Conservation (phyloP, 805 yeast genomes). For the Candida sanyiensis region DNA sequence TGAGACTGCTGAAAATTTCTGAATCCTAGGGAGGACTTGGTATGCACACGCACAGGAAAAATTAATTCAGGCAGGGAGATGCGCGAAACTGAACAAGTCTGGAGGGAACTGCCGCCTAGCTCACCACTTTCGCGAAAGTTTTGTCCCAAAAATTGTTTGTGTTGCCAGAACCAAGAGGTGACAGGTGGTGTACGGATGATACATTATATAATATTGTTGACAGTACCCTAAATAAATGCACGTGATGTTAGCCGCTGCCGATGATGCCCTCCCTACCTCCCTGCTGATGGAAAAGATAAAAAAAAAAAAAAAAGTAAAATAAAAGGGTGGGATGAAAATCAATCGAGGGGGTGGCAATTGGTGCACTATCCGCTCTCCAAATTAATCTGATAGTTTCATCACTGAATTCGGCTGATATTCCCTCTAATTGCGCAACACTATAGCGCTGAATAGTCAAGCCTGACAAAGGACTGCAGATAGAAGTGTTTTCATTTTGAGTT, state of each 20-base stretch:
- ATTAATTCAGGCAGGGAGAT: background rate
- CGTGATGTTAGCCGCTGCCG: no score
- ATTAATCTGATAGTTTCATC: no score
- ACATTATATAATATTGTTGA: no score
- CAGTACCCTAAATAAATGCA: no score
- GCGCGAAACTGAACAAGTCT: background rate
- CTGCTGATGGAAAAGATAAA: constrained; percentile 7
- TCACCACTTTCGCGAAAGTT: background rate
- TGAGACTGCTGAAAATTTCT: constrained; percentile 15
- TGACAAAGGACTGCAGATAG: no score
- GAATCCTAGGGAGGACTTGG: background rate
- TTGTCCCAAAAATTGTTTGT: background rate
- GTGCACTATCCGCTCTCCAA: no score
- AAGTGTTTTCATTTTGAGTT: background rate
- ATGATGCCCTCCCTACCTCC: no score
- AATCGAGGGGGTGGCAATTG: no score
- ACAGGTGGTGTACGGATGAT: constrained; percentile 1
- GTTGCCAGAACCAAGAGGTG: background rate
- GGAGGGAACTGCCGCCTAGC: background rate
- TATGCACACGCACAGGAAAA: constrained; percentile 5
- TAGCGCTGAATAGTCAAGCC: background rate
- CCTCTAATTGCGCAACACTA: no score
- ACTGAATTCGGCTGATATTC: no score
- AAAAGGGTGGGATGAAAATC: no score
- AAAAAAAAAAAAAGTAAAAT: background rate